phyloP scores from a whole-genome alignment of 1,284 basidiomycete species.

The Leccinum angustisporum region DNA sequence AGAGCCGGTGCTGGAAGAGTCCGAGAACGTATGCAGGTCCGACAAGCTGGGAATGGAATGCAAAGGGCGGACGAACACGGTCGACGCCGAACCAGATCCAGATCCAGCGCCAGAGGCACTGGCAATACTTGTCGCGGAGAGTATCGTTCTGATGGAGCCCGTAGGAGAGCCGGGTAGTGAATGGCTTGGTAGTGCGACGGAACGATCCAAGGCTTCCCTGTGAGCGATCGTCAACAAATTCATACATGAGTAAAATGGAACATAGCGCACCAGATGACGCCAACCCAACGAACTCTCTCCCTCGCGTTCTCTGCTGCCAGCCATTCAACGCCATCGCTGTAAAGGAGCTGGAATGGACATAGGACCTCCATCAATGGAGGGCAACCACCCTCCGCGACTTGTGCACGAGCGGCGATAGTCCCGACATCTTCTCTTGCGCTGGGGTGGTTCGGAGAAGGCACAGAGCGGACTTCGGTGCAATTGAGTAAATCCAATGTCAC shows the following conservation, averaged over 20 bases:
- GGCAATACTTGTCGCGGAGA: slow-evolving; percentile 46
- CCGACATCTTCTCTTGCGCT: slow-evolving; percentile 81
- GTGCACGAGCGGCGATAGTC: slow-evolving; percentile 71
- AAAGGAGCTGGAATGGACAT: slow-evolving; percentile 86
- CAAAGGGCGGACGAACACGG: slow-evolving; percentile 70
- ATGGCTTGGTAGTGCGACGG: slow-evolving; percentile 48
- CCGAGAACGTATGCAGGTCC: slow-evolving; percentile 48
- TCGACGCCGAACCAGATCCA: slow-evolving; percentile 57
- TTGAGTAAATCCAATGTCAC: slow-evolving; percentile 82
- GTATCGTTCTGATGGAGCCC: slow-evolving; percentile 70
- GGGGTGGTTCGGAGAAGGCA: slow-evolving; percentile 75
- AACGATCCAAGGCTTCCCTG: slow-evolving; percentile 67
- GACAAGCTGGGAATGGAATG: slow-evolving; percentile 65
- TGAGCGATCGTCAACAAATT: slow-evolving; percentile 8
- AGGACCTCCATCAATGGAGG: slow-evolving; percentile 63
- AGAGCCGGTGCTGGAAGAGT: slow-evolving; percentile 39
- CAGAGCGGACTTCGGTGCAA: slow-evolving; percentile 78
- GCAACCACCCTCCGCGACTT: slow-evolving; percentile 47
- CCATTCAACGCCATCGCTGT: slow-evolving; percentile 83
- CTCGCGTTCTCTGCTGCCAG: slow-evolving; percentile 80
- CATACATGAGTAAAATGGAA: slow-evolving; percentile 1
- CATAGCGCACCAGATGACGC: slow-evolving; percentile 72
- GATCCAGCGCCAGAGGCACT: slow-evolving; percentile 38
- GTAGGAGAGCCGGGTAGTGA: slow-evolving; percentile 63
- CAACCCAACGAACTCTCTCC: slow-evolving; percentile 86